phyloP scores from a whole-genome alignment of 306 rosid species.

The Delonix regia region DNA sequence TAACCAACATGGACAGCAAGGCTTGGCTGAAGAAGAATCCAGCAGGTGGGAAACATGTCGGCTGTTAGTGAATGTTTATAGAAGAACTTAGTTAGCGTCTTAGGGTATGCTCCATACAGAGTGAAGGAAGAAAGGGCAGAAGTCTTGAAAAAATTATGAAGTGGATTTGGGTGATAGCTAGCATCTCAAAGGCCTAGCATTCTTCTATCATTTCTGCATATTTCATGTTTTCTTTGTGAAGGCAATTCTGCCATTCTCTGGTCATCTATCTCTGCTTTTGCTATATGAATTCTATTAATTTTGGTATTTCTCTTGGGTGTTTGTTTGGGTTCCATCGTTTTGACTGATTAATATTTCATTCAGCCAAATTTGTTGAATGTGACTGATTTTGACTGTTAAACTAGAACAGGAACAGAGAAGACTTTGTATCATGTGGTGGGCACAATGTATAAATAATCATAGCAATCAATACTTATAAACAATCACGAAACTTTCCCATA shows the following conservation, averaged over 20 bases:
- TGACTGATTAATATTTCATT: background rate
- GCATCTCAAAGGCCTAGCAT: background rate
- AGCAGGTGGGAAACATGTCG: too few species aligned
- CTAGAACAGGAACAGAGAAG: background rate
- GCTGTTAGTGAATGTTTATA: background rate
- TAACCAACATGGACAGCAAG: background rate
- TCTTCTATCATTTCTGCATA: background rate
- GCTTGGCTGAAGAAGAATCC: background rate
- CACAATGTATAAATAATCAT: slow-evolving; percentile 16
- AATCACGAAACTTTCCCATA: background rate
- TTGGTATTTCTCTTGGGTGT: background rate
- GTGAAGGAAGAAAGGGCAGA: background rate
- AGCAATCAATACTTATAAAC: background rate
- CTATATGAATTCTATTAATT: background rate
- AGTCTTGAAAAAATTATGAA: background rate
- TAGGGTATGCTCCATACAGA: background rate
- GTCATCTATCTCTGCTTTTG: background rate
- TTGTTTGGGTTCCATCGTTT: background rate
- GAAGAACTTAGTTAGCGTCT: background rate
- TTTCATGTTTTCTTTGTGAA: background rate
- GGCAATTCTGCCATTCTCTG: background rate
- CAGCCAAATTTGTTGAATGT: background rate
- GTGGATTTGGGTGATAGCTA: background rate
- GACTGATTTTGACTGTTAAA: slow-evolving; percentile 2
- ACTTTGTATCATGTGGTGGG: background rate